Percentiles rank a stretch among this genome's conserved stretches.
These are phyloP conservation scores for Falciphora oryzae DNA, from an alignment of 2,329 filamentous ascomycete genomes.

Conservation along the genomic window DNA sequence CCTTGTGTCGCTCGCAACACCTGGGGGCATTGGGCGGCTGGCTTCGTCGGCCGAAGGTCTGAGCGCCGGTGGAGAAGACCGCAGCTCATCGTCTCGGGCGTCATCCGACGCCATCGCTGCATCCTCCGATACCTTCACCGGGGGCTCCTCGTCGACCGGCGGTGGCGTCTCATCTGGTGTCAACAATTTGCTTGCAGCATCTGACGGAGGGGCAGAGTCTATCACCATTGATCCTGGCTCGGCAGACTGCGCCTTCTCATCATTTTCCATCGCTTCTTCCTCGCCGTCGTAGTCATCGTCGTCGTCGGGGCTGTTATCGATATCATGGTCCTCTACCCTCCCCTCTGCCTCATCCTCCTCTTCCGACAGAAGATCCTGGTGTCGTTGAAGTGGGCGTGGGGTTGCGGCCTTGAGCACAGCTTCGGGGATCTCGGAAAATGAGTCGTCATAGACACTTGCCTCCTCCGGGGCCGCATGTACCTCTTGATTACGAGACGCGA, in stretches of 20 bases:
- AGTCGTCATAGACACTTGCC: conserved; percentile 42
- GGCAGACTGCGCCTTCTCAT: conserved; percentile 15
- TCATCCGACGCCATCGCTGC: neutral
- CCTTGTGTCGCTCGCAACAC: neutral
- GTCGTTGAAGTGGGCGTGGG: conserved; percentile 24
- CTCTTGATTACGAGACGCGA: conserved; percentile 8
- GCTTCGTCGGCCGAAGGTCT: neutral
- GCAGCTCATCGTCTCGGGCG: neutral
- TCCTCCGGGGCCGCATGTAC: conserved; percentile 20
- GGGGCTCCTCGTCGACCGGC: conserved; percentile 17
- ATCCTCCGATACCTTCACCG: conserved; percentile 9
- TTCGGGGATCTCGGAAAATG: conserved; percentile 52
- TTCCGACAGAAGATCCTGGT: conserved; percentile 12
- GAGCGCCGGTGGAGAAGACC: conserved; percentile 10
- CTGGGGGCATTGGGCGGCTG: neutral
- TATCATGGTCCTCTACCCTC: neutral
- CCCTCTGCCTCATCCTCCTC: conserved; percentile 12
- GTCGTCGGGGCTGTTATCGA: neutral
- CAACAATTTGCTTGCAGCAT: conserved; percentile 37
- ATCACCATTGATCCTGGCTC: conserved; percentile 17
- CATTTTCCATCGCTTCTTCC: conserved; percentile 12
- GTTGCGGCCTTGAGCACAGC: conserved; percentile 44
- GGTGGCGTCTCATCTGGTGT: conserved; percentile 49
- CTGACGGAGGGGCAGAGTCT: conserved; percentile 30
- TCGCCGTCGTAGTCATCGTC: neutral